Evolutionary conservation across 2,329 filamentous ascomycete genomes (phyloP).

Genomic region (Madurella mycetomatis): DNA sequence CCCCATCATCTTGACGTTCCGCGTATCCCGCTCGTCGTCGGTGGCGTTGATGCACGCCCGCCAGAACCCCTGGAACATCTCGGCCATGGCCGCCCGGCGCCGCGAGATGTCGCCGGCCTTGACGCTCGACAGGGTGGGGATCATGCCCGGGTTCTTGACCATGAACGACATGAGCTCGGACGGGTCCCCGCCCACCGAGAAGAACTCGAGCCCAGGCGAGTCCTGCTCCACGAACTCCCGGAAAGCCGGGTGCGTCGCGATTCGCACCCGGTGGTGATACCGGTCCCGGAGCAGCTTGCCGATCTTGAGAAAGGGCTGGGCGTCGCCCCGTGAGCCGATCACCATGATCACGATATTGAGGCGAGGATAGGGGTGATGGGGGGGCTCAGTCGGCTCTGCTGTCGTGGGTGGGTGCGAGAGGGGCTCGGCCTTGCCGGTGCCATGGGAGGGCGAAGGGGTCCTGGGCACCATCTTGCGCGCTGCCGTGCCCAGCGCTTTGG

Average conservation of each 20-base stretch:
- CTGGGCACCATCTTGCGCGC: slow-evolving; percentile 50
- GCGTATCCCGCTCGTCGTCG: slow-evolving; percentile 60
- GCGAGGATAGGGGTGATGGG: background rate
- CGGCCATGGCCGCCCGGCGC: slow-evolving; percentile 65
- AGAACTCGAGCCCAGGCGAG: slow-evolving; percentile 62
- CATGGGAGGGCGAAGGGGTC: slow-evolving; percentile 13
- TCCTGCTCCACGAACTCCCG: slow-evolving; percentile 70
- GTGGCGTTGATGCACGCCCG: slow-evolving; percentile 69
- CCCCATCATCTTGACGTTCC: slow-evolving; percentile 62
- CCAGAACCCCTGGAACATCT: slow-evolving; percentile 84
- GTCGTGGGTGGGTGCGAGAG: background rate
- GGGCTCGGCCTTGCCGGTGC: background rate
- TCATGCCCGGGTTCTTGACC: slow-evolving; percentile 78
- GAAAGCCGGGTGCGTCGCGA: slow-evolving; percentile 76
- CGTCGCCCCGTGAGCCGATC: slow-evolving; percentile 74
- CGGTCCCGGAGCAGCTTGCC: slow-evolving; percentile 67
- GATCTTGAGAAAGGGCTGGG: slow-evolving; percentile 74
- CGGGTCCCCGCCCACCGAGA: slow-evolving; percentile 73
- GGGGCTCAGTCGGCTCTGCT: background rate
- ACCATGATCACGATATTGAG: slow-evolving; percentile 82
- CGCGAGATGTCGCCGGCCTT: slow-evolving; percentile 68
- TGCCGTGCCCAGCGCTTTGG: slow-evolving; percentile 65
- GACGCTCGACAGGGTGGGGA: slow-evolving; percentile 68
- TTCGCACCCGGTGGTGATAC: slow-evolving; percentile 69
- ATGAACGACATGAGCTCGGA: slow-evolving; percentile 83